These are phyloP conservation scores for Tulasnella calospora DNA, from an alignment of 768 basidiomycete genomes.

Conservation along the genomic window DNA sequence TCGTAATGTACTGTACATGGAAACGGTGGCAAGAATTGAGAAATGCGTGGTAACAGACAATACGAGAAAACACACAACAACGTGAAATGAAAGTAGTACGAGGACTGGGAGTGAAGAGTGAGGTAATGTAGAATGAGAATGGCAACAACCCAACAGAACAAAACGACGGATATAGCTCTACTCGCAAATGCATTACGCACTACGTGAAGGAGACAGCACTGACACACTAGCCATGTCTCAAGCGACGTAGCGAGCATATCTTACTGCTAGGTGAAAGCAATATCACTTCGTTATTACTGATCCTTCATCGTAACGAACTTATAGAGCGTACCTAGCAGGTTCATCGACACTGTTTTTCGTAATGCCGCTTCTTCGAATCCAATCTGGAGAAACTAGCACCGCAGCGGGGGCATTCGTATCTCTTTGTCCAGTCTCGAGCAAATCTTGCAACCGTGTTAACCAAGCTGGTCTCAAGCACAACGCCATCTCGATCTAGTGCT, in stretches of 20 bases:
- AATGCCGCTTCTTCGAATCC: conserved; percentile 21
- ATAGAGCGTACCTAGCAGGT: background rate
- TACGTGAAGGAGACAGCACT: background rate
- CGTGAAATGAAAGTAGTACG: background rate
- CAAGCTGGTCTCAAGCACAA: background rate
- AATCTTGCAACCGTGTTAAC: background rate
- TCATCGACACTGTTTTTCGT: conserved; percentile 9
- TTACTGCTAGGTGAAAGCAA: too few species aligned
- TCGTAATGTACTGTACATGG: too few species aligned
- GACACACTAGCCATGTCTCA: too few species aligned
- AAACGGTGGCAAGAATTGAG: too few species aligned
- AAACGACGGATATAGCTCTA: too few species aligned
- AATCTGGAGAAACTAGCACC: background rate
- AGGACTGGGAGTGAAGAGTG: background rate
- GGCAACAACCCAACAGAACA: background rate
- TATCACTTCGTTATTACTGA: too few species aligned
- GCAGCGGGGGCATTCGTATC: conserved; percentile 6
- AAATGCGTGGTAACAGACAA: too few species aligned
- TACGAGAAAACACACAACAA: background rate
- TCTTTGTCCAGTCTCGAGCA: background rate
- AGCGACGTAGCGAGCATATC: too few species aligned
- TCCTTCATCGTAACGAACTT: too few species aligned
- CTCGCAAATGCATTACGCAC: too few species aligned
- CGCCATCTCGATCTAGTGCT: background rate
- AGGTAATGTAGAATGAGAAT: background rate